Conservation (phyloP, 306 rosid species). For the Inga laurina region DNA sequence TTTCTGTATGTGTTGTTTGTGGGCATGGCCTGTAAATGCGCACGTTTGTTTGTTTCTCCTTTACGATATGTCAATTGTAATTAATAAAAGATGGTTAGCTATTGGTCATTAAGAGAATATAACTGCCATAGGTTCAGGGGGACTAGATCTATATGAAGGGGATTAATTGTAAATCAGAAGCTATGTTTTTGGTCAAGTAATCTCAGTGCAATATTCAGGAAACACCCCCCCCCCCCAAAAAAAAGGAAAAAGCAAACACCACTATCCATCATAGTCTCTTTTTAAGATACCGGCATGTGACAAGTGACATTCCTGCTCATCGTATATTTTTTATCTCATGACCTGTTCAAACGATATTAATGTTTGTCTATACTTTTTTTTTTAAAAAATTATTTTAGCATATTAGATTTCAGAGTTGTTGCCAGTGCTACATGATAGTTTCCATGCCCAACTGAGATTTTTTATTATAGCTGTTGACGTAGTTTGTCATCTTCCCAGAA, state of each 20-base stretch:
- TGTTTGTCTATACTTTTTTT: neutral
- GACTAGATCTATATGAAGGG: neutral
- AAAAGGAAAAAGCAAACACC: too few species aligned
- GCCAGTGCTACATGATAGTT: neutral
- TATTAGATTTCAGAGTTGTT: neutral
- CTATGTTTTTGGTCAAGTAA: neutral
- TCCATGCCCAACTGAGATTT: neutral
- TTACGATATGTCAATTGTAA: neutral
- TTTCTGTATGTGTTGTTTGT: neutral
- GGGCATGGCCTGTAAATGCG: neutral
- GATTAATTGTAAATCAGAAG: neutral
- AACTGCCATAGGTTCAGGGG: neutral
- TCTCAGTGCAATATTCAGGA: neutral
- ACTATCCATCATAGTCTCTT: neutral
- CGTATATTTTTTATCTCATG: neutral
- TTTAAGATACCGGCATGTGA: neutral
- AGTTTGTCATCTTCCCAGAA: conserved; percentile 18
- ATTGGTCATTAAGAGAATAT: neutral
- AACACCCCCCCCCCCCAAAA: too few species aligned
- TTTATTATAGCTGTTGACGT: neutral
- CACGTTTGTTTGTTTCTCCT: neutral
- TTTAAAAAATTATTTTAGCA: neutral
- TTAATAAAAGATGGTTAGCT: neutral
- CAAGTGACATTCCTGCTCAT: neutral
- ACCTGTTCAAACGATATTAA: conserved; percentile 25